Base-by-base conservation (phyloP, 78 protist species). In the Dictyostelium purpureum region DNA sequence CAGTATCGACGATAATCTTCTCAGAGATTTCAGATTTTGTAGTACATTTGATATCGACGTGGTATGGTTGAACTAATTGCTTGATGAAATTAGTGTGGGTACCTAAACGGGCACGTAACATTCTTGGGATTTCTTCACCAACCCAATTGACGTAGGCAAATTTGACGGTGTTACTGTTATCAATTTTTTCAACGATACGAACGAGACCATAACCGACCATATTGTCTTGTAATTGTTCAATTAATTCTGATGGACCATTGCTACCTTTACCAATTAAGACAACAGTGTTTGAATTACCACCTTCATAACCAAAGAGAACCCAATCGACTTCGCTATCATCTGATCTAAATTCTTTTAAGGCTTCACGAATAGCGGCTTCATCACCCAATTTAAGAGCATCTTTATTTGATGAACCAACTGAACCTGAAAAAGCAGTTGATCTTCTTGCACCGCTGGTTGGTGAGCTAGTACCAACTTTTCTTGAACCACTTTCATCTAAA, bases 281-380 rank as follows among this genome's bases (percentile, higher is more conserved):
- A 31, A 89, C 63, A 2, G 79, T 69, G 16, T 65, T 76, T n/a
- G 82, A 69, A 31, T 88, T 88, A 37, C 69, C 81, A 66, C 88
- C 94, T 33, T 89, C 94, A 43, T 89, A 89, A n/a, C 94, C 94
- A 61, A 89, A 79, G 43, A 89, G 57, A 45, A 80, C 88, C 94
- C 94, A 89, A 51, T 89, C 67, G 45, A 65, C 66, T 28, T 61
- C 87, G 49, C 28, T 51, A 26, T 69, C 57, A 65, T 89, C 94
- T 1, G 94, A 70, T 61, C 94, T 70, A 83, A 89, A 79, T 26
- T 77, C 87, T 31, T 69, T 89, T 40, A 89, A 56, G 0, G 94
- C 94, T 19, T 63, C 88, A 45, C 94, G 77, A 35, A 79, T 49
- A 3, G 57, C 52, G 21, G 37, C 56, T 69, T 89, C 94, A 51